phyloP scores from a whole-genome alignment of 2,329 filamentous ascomycete species.

The Leptographium flavum region DNA sequence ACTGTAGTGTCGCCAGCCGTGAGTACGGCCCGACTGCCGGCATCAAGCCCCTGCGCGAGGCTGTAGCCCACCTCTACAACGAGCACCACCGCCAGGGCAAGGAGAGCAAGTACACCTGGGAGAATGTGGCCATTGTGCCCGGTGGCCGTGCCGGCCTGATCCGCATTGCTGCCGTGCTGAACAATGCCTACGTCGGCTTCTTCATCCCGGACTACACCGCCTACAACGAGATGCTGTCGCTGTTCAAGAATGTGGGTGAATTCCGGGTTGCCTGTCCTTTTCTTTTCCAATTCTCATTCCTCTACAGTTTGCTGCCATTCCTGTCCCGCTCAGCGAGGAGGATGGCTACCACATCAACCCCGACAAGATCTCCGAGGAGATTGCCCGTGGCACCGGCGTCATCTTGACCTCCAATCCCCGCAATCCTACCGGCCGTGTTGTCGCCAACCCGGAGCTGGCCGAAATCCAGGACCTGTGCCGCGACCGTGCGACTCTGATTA shows the following conservation, averaged over 20 bases:
- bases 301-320: conserved; percentile 64
- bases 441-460: conserved; percentile 70
- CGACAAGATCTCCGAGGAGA: conserved; percentile 84
- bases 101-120: conserved; percentile 83
- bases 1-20: conserved; percentile 62
- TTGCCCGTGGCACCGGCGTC: conserved; percentile 71
- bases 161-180: conserved; percentile 83
- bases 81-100: conserved; percentile 80
- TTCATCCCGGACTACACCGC: conserved; percentile 93
- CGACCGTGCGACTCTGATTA: conserved; percentile 78
- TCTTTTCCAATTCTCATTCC: neutral
- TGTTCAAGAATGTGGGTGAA: conserved; percentile 70
- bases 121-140: conserved; percentile 94
- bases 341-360: conserved; percentile 90
- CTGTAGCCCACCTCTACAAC: conserved; percentile 87
- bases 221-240: conserved; percentile 91
- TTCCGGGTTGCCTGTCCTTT: neutral
- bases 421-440: conserved; percentile 83
- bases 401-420: conserved; percentile 91
- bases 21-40: conserved; percentile 92
- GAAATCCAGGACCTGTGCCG: conserved; percentile 90
- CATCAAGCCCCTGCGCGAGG: conserved; percentile 78
- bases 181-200: conserved; percentile 85
- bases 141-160: conserved; percentile 87
- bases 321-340: conserved; percentile 67